Base-by-base conservation (phyloP, 2,329 filamentous ascomycete genomes). In the Magnaporthales sp. region DNA sequence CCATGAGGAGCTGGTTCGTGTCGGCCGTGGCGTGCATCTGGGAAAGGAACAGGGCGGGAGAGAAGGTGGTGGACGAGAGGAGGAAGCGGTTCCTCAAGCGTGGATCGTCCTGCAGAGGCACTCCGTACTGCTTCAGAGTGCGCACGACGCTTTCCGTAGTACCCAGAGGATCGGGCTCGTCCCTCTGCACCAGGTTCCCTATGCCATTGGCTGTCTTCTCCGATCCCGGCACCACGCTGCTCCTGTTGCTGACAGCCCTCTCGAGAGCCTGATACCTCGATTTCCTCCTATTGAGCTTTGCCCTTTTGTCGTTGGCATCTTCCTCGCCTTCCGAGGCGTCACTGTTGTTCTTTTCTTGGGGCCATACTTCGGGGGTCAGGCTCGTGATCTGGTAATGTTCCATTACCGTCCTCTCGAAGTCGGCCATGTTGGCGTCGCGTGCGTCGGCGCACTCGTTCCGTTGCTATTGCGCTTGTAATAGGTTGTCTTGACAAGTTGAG, bases 31-130 rank as follows among this genome's bases (percentile, higher is more conserved):
- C 89, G 77, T 99, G 96, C 70, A 96, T 90, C 76, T 97, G 92
- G 0, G 94, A 95, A 13, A 99, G 84, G 77, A 97, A 99, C 8
- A 97, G 81, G 3, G 91, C 88, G 1, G 95, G 95, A 0, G 93
- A 96, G 80, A 99, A 99, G 64, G 91, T 93, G 13, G 94, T 98
- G 19, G 94, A 98, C 11, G 93, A 97, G 26, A 99, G 86, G 67
- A 99, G 86, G 78, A 98, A 99, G 70, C 93, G 91, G 75, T 97
- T 97, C 67, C 91, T 90, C 91, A 74, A 46, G 62, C 15, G 66
- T 66, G 86, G 79, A 74, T 98, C 93, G 72, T 97, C 92, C 74
- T 97, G 92, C 15, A 97, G 84, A 0, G 90, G 88, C 58, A 97
- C 77, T 1, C 93, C 93, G 69, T 90, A 82, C 70, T 89, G 85